Evolutionary conservation across 257 asterid genomes (phyloP), one percentile per base, ranked within the genome.

Genomic region (Fraxinus cuspidata): DNA sequence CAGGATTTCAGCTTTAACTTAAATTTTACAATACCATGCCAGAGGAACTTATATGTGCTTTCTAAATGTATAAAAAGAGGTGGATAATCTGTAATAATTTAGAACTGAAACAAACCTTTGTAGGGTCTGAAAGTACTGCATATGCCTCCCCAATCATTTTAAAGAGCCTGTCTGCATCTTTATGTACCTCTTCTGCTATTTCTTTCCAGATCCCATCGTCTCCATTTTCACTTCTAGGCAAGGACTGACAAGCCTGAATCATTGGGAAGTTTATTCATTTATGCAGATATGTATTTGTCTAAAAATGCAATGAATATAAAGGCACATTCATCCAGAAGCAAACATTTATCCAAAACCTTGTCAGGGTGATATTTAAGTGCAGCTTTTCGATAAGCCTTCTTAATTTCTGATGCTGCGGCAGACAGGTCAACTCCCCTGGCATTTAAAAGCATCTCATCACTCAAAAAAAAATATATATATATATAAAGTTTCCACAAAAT

Each of bases 121-220:
- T 40, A 72, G 95, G 90, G 83, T 94, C 97, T 19, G 97, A 94
- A 78, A 94, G 97, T 78, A 92, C 89, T 19, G 97, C 94, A 88
- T 94, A 90, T 75, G 99, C 99, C 88, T 92, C 97, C 75, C 97
- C 97, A 68, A 94, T 90, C 92, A 92, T 92, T 86, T 92, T 94
- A 80, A 92, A 92, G 80, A 94, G 96, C 81, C 90, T 87, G 63
- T 91, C 97, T 65, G 97, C 97, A 81, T 92, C 97, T 88, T 86
- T 92, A 73, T 84, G 90, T 74, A 91, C 92, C 81, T 87, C 96
- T 80, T 83, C 93, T 78, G 90, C 90, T 85, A 92, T 90, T 88
- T 91, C 92, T 81, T 86, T 94, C 99, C 97, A 94, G 18, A 85
- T 86, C 53, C 85, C 87, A 81, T 91, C 92, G 82, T 91, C 97